Evolutionary conservation across 371 early-diverging fungal genomes (phyloP), one percentile per base, ranked within the genome.

Genomic region (Smittium culicis): DNA sequence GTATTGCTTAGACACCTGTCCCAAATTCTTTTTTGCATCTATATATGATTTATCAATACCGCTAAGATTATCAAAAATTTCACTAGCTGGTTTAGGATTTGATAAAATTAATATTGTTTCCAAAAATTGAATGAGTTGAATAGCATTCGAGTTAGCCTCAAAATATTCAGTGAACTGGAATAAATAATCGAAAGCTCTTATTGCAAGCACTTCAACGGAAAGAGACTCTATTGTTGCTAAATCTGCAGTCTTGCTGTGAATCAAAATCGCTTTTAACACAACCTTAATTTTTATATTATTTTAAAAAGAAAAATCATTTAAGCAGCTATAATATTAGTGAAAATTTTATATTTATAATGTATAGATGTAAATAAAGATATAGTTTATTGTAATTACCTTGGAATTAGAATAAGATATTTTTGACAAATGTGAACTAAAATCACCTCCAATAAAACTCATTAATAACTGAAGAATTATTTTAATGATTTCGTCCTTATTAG

Each of bases 131-230:
- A 57, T 27, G 3, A 57, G 5, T 25, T 20, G n/a, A 25, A 57
- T 27, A 57, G 57, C 11, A 57, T 57, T 14, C 5, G 57, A 57
- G 25, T 57, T 25, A 16, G 57, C 14, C 25, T 57, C 57, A 57
- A 57, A 57, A 5, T 25, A 25, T 27, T 57, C 24, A 57, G 57
- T 20, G 5, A 57, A 57, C 25, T 14, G 57, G 27, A n/a, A 57
- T 14, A 62, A 20, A 25, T 30, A 62, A 35, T 62, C 62, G 30
- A 62, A 62, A 14, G 62, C 62, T 30, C 14, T 32, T 2, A 35
- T 29, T 2, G 27, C 3, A 29, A 62, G 24, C 8, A 30, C 35
- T 14, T 20, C 20, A 16, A 20, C 24, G 16, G 62, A 35, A 32
- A 25, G 30, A 24, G 27, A 25, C 8, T 32, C 2, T 20, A 30